Evolutionary conservation across 2,329 filamentous ascomycete genomes (phyloP), one percentile per base, ranked within the genome.

Genomic region (Catunica adiposa): DNA sequence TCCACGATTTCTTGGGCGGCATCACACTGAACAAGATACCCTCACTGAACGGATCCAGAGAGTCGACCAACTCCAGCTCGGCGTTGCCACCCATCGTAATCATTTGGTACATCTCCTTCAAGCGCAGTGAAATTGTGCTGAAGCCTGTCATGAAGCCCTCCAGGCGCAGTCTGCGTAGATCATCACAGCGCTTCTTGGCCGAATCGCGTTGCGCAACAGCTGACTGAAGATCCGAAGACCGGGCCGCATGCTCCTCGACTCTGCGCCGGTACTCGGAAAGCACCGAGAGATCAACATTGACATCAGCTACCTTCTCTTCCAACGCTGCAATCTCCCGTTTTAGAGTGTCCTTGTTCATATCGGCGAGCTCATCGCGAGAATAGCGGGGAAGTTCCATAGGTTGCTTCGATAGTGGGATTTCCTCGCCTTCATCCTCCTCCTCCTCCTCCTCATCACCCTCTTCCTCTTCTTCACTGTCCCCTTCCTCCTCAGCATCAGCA

Each of bases 101-200:
- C 89, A 98, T 96, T 67, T 98, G 92, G 71, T 98, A 98, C 92
- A 98, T 98, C 66, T 98, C 92, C 73, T 98, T 98, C 48, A 98
- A 76, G 0, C 90, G 85, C 23, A 96, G 75, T 1, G 90, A 97
- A 68, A 98, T 98, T 60, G 81, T 84, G 64, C 84, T 84, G 72
- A 98, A 97, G 40, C 94, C 92, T 66, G 94, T 88, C 89, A 97
- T 97, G 77, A 98, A 98, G 37, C 92, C 90, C 63, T 96, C 90
- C 6, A 97, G 75, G 29, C 92, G 86, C 52, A 95, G 75, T 14
- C 88, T 85, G 11, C 92, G 86, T 54, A 98, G 80, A 61, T 96
- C 89, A 64, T 97, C 90, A 62, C 89, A 89, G 7, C 89, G 84
- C 66, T 87, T 86, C 77, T 97, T 98, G 61, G 88, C 89, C 1